A percentile compares a stretch with the other conserved stretches of the same genome.
Evolutionary conservation across 176 grass and related monocot genomes (phyloP).

Genomic region (Avena eriantha): DNA sequence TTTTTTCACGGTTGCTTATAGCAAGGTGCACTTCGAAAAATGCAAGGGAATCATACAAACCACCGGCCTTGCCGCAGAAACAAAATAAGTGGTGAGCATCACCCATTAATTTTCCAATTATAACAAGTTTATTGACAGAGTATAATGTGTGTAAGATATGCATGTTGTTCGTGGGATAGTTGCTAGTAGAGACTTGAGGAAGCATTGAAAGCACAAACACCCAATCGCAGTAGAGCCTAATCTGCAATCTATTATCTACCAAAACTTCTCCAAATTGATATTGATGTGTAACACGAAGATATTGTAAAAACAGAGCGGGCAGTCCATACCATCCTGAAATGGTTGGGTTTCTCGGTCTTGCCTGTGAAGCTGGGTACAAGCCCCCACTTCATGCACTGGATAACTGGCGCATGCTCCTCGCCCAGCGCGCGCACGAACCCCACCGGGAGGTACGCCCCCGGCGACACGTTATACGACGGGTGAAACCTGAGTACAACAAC

Average conservation of each 20-base stretch:
- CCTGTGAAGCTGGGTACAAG: slow-evolving; percentile 90
- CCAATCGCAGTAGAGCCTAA: neutral
- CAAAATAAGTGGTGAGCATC: neutral
- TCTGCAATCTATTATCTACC: neutral
- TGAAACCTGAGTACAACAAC: slow-evolving; percentile 56
- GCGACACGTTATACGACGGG: slow-evolving; percentile 81
- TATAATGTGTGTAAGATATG: neutral
- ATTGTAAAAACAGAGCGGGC: neutral
- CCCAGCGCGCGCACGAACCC: slow-evolving; percentile 32
- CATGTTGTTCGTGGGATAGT: neutral
- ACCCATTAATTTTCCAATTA: neutral
- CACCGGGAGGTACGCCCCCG: slow-evolving; percentile 77
- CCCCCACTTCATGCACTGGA: slow-evolving; percentile 97
- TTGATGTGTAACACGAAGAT: neutral
- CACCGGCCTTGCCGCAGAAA: neutral
- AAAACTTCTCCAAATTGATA: neutral
- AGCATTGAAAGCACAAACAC: neutral
- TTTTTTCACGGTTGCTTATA: neutral
- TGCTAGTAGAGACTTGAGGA: neutral
- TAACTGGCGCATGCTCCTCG: slow-evolving; percentile 44
- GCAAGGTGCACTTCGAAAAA: neutral
- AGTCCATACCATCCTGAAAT: slow-evolving; percentile 82
- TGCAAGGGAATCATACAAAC: neutral
- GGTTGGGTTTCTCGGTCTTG: slow-evolving; percentile 83
- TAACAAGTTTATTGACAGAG: neutral